Conservation (phyloP, 805 yeast genomes). For the Zygosaccharomyces gambellarensis region DNA sequence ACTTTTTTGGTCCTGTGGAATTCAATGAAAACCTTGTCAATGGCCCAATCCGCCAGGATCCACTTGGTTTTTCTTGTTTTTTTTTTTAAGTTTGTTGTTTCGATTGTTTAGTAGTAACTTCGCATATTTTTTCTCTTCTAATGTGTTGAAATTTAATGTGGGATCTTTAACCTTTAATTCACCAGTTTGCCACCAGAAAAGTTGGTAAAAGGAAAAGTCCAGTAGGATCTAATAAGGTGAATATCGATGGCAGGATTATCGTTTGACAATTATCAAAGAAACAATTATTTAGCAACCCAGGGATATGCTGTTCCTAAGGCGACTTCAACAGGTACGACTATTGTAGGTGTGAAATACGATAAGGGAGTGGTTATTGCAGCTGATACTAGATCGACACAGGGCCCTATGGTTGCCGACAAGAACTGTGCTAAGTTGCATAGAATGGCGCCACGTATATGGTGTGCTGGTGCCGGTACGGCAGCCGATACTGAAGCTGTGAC, state of each 20-base stretch:
- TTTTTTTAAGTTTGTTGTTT: not conserved
- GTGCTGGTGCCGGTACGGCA: slow-evolving; percentile 99
- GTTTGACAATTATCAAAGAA: slow-evolving; percentile 92
- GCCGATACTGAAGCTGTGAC: slow-evolving; percentile 99
- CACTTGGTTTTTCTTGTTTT: not conserved
- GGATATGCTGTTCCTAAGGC: slow-evolving; percentile 77
- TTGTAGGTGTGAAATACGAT: slow-evolving; percentile 89
- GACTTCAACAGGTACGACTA: slow-evolving; percentile 98
- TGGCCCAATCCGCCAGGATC: not conserved
- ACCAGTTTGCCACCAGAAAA: slow-evolving; percentile 15
- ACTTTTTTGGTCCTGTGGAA: not conserved
- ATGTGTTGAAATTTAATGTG: not conserved
- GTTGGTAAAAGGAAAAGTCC: not conserved
- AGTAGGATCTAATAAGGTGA: not conserved
- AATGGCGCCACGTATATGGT: slow-evolving; percentile 89
- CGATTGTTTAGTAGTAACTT: not conserved
- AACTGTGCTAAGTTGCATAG: slow-evolving; percentile 94
- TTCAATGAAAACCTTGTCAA: not conserved
- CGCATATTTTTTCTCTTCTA: not conserved
- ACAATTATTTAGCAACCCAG: slow-evolving; percentile 61
- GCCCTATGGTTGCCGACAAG: slow-evolving; percentile 95
- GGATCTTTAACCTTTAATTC: not conserved
- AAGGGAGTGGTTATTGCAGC: slow-evolving; percentile 98
- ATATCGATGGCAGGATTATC: slow-evolving; percentile 76
- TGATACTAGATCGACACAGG: slow-evolving; percentile 97